Evolutionary conservation across 768 basidiomycete genomes (phyloP).

Genomic region (Termitomyces sp.): DNA sequence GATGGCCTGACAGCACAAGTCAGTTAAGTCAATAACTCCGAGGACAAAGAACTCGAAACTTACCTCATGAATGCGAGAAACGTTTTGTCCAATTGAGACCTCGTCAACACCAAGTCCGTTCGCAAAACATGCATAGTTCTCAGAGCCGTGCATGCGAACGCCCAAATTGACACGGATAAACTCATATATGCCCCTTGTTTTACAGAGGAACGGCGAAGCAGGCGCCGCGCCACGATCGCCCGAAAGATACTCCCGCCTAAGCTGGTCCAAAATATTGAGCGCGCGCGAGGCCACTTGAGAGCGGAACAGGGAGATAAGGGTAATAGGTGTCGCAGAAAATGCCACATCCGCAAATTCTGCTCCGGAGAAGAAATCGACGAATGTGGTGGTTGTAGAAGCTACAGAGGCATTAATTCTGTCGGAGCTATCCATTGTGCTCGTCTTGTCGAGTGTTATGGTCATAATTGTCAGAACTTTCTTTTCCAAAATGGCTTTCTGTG

Average conservation of each 20-base stretch:
- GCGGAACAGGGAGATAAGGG: slow-evolving; percentile 45
- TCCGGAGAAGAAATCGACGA: slow-evolving; percentile 38
- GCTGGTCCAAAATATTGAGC: slow-evolving; percentile 35
- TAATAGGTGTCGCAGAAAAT: slow-evolving; percentile 16
- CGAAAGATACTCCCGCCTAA: slow-evolving; percentile 49
- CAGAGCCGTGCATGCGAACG: slow-evolving; percentile 70
- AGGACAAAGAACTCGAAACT: slow-evolving; percentile 11
- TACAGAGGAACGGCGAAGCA: slow-evolving; percentile 55
- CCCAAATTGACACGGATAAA: slow-evolving; percentile 62
- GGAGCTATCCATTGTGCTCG: slow-evolving; percentile 62
- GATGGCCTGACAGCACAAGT: slow-evolving; percentile 13
- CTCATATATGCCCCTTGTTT: slow-evolving; percentile 62
- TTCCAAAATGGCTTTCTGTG: slow-evolving; percentile 24
- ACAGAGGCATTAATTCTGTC: slow-evolving; percentile 63
- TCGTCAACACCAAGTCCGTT: slow-evolving; percentile 43
- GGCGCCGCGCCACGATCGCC: slow-evolving; percentile 58
- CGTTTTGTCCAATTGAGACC: slow-evolving; percentile 62
- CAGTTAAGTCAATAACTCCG: not conserved
- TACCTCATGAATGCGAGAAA: slow-evolving; percentile 70
- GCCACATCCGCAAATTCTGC: slow-evolving; percentile 27
- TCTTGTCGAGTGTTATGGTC: slow-evolving; percentile 53
- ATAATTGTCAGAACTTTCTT: slow-evolving; percentile 35
- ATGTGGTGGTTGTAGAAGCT: slow-evolving; percentile 45
- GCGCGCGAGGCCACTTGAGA: slow-evolving; percentile 42
- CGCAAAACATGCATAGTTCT: slow-evolving; percentile 47